These are phyloP conservation scores for Tardiomyces depauwii DNA, from an alignment of 1,139 yeast species.

Conservation along the genomic window DNA sequence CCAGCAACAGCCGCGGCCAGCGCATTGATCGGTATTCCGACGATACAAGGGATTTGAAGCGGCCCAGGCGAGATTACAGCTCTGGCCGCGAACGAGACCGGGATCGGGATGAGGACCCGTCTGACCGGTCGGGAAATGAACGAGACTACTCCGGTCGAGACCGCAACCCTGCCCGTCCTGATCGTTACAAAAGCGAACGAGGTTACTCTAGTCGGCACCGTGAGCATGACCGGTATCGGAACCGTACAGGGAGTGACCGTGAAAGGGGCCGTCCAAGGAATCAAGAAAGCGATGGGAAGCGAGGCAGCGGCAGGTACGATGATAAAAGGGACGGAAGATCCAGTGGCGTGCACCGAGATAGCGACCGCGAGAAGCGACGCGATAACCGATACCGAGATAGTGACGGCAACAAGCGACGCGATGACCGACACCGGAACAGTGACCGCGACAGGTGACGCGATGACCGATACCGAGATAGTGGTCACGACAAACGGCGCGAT, in stretches of 20 bases:
- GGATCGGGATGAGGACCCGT: too few relatives aligned
- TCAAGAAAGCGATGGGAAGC: too few relatives aligned
- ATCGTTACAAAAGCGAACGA: background rate
- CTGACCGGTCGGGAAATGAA: background rate
- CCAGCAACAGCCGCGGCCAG: too few relatives aligned
- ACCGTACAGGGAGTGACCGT: background rate
- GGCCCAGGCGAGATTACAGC: background rate
- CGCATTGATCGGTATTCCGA: background rate
- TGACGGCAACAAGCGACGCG: too few relatives aligned
- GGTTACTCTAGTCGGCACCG: background rate
- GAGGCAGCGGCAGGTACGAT: too few relatives aligned
- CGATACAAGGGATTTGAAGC: background rate
- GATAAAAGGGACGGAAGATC: too few relatives aligned
- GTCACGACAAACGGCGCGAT: background rate
- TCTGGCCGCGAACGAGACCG: background rate
- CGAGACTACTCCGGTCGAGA: too few relatives aligned
- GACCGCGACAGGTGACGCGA: background rate
- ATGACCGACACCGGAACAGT: background rate
- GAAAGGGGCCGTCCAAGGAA: background rate
- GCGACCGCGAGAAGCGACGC: background rate
- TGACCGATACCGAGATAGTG: background rate
- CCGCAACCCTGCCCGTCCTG: too few relatives aligned
- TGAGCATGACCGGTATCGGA: background rate
- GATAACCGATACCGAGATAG: too few relatives aligned
- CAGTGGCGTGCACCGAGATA: background rate